Evolutionary conservation across 345 rosid genomes (phyloP), one percentile per base, ranked within the genome.

Genomic region (Gossypium australe): DNA sequence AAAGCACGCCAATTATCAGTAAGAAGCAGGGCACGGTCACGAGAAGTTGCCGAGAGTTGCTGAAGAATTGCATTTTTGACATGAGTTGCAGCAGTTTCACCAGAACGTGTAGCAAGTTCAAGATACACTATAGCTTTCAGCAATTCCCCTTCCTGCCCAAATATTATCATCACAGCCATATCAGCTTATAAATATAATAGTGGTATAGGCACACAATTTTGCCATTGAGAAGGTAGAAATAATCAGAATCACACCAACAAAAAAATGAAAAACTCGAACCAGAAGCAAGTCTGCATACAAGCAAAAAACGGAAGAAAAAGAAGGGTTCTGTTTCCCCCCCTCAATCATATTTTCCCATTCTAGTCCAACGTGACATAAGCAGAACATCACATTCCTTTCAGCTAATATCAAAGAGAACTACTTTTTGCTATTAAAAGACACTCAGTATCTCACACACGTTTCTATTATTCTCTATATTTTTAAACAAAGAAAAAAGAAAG

Each of bases 61-160:
- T 93, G 90, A 44, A 89, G 87, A 74, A 89, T 78, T 14, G 85
- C 93, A 63, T 83, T 86, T 80, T 90, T 95, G 27, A 95, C 87
- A 78, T 84, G 94, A 73, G 67, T 67, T 1, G 98, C 99, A 34
- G 92, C 90, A 2, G 84, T 83, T 84, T 90, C 94, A 1, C 98
- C 99, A 72, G 93, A 89, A 1, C 90, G 92, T 47, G 92, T 82
- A 8, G 98, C 99, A 20, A 95, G 96, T 81, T 95, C 99, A 57
- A 95, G 86, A 85, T 95, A 95, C 18, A 90, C 77, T 10, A 84
- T 89, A 43, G 99, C 87, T 82, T 91, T 87, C 86, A 86, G 64
- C 91, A 87, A 82, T 58, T 84, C 94, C 48, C 96, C 89, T 83
- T 88, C 94, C 99, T 93, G 90, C 80, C 71, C 74, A 80, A 62